phyloP scores from a whole-genome alignment of 2,329 filamentous ascomycete species.

The Rutstroemia sp. region DNA sequence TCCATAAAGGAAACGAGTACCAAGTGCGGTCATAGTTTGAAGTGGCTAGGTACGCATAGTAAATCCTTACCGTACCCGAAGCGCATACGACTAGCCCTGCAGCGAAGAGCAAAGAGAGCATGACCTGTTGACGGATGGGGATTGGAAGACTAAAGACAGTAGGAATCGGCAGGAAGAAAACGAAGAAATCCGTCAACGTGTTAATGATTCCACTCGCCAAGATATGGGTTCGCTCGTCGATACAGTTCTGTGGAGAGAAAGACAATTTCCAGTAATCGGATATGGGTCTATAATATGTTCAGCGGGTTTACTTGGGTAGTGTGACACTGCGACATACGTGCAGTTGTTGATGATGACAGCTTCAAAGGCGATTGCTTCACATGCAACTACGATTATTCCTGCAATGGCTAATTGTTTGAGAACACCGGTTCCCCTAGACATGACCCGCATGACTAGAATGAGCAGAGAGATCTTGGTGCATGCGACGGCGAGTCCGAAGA shows the following conservation, averaged over 20 bases:
- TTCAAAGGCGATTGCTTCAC: conserved; percentile 29
- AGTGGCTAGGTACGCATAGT: conserved; percentile 27
- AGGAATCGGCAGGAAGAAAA: conserved; percentile 42
- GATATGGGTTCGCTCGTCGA: conserved; percentile 42
- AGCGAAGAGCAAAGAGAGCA: conserved; percentile 40
- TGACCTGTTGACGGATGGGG: conserved; percentile 38
- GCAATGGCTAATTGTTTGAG: conserved; percentile 25
- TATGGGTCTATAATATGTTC: conserved; percentile 27
- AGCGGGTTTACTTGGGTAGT: not conserved
- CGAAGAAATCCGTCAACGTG: conserved; percentile 48
- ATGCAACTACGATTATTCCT: conserved; percentile 28
- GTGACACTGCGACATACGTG: conserved; percentile 26
- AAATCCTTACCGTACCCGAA: conserved; percentile 32
- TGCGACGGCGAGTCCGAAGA: conserved; percentile 31
- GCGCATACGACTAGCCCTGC: conserved; percentile 39
- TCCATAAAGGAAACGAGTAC: conserved; percentile 29
- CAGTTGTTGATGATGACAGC: conserved; percentile 34
- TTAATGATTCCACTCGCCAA: conserved; percentile 49
- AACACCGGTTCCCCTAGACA: conserved; percentile 28
- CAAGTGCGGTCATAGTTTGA: conserved; percentile 30
- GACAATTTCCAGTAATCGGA: conserved; percentile 33
- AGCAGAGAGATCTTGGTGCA: conserved; percentile 33
- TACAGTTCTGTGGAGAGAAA: conserved; percentile 31
- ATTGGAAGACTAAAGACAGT: conserved; percentile 39
- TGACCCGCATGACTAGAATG: conserved; percentile 29